Evolutionary conservation across 192 early-diverging fungal species (phyloP).

Genomic region (Coemansia sp.): DNA sequence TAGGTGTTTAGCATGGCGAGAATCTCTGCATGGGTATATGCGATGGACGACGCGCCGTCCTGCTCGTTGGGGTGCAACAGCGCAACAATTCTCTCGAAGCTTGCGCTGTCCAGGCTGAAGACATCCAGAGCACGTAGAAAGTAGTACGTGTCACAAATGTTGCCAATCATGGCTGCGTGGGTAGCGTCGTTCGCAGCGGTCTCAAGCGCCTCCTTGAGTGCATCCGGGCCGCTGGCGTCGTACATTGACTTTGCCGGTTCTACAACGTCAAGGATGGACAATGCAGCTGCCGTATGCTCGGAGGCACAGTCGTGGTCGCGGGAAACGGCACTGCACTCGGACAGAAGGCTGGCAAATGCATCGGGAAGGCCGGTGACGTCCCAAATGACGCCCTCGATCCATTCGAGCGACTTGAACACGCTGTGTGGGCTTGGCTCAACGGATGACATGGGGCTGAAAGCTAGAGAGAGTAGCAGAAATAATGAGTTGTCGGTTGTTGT

Average conservation of each 20-base stretch:
- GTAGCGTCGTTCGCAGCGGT: slow-evolving; percentile 12
- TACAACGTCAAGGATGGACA: slow-evolving; percentile 17
- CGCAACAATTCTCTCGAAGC: slow-evolving; percentile 32
- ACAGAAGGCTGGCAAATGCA: slow-evolving; percentile 33
- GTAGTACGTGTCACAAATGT: slow-evolving; percentile 48
- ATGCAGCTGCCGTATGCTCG: slow-evolving; percentile 17
- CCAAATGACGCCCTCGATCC: slow-evolving; percentile 39
- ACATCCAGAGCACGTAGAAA: slow-evolving; percentile 40
- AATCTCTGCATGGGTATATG: slow-evolving; percentile 30
- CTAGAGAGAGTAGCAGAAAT: too few relatives aligned
- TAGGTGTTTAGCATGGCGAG: slow-evolving; percentile 31
- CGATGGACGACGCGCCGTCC: not conserved
- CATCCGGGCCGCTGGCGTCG: slow-evolving; percentile 29
- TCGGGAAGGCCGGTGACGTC: slow-evolving; percentile 46
- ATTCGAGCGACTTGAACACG: slow-evolving; percentile 44
- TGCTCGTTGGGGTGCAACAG: slow-evolving; percentile 23
- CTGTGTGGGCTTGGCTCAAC: slow-evolving; percentile 16
- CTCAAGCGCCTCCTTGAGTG: slow-evolving; percentile 31
- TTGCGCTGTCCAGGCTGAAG: slow-evolving; percentile 23
- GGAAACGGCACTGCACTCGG: slow-evolving; percentile 30
- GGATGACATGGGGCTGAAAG: slow-evolving; percentile 1
- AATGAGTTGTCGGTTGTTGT: too few relatives aligned
- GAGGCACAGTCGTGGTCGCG: slow-evolving; percentile 18
- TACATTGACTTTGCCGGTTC: slow-evolving; percentile 28
- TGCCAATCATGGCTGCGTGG: slow-evolving; percentile 26